Conservation (phyloP, 1,284 basidiomycete species). For the Cutaneotrichosporon dermatis region DNA sequence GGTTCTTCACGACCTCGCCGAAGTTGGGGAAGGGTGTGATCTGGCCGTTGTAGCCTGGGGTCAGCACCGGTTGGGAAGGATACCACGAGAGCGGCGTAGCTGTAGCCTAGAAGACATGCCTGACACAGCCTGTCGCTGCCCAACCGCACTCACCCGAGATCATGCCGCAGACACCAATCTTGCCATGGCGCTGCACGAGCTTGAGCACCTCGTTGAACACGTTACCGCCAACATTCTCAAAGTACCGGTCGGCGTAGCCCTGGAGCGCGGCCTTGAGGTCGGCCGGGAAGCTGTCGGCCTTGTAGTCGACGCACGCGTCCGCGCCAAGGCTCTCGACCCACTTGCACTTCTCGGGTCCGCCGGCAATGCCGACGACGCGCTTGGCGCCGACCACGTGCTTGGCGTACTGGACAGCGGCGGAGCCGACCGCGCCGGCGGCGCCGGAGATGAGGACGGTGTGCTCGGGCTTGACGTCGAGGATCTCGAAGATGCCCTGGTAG, state of each 20-base stretch:
- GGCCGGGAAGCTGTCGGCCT: constrained; percentile 31
- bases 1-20: constrained; percentile 46
- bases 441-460: constrained; percentile 38
- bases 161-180: constrained; percentile 50
- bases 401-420: constrained; percentile 39
- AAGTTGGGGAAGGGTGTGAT: constrained; percentile 25
- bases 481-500: constrained; percentile 42
- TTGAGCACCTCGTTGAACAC: constrained; percentile 41
- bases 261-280: constrained; percentile 35
- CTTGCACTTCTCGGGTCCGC: constrained; percentile 52
- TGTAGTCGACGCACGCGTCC: constrained; percentile 54
- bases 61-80: neutral
- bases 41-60: constrained; percentile 16
- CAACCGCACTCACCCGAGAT: constrained; percentile 12
- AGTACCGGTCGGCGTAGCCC: constrained; percentile 40
- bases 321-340: constrained; percentile 52
- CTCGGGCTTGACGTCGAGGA: constrained; percentile 43
- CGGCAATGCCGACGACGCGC: constrained; percentile 53
- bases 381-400: constrained; percentile 49
- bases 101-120: no score
- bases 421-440: constrained; percentile 37
- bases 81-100: neutral
- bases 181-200: constrained; percentile 48
- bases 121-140: neutral
- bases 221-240: constrained; percentile 50